Conservation (phyloP, 208 protist species). For the Crithidia sp. region DNA sequence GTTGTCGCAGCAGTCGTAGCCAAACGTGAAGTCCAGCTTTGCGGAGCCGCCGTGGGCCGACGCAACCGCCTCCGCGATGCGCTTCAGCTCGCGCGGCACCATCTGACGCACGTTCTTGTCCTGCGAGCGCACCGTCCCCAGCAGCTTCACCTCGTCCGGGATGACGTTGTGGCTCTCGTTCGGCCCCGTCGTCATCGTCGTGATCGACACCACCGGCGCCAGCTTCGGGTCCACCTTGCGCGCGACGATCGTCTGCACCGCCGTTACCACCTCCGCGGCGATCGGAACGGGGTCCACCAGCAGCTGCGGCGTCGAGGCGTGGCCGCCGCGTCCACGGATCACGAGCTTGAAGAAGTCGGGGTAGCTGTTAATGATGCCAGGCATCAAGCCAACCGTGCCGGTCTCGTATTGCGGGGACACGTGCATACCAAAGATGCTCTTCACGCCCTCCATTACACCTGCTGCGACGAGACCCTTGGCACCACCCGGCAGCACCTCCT, state of each 20-base stretch:
- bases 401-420: conserved; percentile 33
- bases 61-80: conserved; percentile 45
- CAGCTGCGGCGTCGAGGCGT: conserved; percentile 64
- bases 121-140: conserved; percentile 55
- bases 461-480: conserved; percentile 54
- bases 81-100: conserved; percentile 49
- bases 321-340: conserved; percentile 58
- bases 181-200: conserved; percentile 53
- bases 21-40: conserved; percentile 40
- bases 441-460: conserved; percentile 60
- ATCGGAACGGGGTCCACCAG: conserved; percentile 68
- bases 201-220: conserved; percentile 58
- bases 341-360: conserved; percentile 57
- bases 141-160: conserved; percentile 55
- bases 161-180: conserved; percentile 75
- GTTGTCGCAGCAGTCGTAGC: conserved; percentile 74
- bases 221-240: conserved; percentile 45
- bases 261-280: conserved; percentile 56
- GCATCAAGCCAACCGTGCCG: conserved; percentile 35
- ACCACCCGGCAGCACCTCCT: conserved; percentile 67
- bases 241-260: conserved; percentile 64
- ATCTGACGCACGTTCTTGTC: conserved; percentile 43
- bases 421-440: conserved; percentile 65
- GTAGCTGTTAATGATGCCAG: conserved; percentile 41
- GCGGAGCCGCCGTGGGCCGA: conserved; percentile 50